Conservation (phyloP, 768 basidiomycete species). For the Pleurotus platypus region DNA sequence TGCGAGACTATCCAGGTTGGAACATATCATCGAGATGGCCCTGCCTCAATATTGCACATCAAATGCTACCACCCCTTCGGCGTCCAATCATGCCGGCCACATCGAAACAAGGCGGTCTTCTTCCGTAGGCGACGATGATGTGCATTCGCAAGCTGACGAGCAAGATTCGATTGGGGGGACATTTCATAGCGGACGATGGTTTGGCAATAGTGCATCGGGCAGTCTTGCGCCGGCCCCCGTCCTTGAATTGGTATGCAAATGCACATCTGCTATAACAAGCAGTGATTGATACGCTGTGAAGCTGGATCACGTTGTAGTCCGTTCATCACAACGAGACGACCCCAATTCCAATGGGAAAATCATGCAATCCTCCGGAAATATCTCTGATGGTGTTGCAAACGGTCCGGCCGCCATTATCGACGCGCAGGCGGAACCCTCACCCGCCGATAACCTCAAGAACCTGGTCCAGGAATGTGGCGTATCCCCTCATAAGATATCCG, state of each 20-base stretch:
- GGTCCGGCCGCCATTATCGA: slow-evolving; percentile 12
- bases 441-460: slow-evolving; percentile 80
- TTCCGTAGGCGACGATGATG: slow-evolving; percentile 61
- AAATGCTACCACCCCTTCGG: slow-evolving; percentile 22
- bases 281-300: slow-evolving; percentile 18
- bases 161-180: slow-evolving; percentile 73
- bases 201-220: slow-evolving; percentile 79
- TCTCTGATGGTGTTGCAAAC: not conserved
- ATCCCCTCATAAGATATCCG: slow-evolving; percentile 84
- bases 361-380: not conserved
- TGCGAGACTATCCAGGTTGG: slow-evolving; percentile 68
- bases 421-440: slow-evolving; percentile 38
- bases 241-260: slow-evolving; percentile 62
- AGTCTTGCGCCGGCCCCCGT: slow-evolving; percentile 78
- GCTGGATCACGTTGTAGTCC: slow-evolving; percentile 48
- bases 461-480: slow-evolving; percentile 93
- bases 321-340: slow-evolving; percentile 19
- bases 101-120: slow-evolving; percentile 31
- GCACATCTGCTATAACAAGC: not conserved
- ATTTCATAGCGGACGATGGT: slow-evolving; percentile 85
- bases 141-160: slow-evolving; percentile 69
- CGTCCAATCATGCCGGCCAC: slow-evolving; percentile 25
- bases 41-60: slow-evolving; percentile 68
- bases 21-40: slow-evolving; percentile 78
- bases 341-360: not conserved